These are phyloP conservation scores for Paralagenidium karlingii DNA, from an alignment of 352 stramenopile species.

Conservation along the genomic window DNA sequence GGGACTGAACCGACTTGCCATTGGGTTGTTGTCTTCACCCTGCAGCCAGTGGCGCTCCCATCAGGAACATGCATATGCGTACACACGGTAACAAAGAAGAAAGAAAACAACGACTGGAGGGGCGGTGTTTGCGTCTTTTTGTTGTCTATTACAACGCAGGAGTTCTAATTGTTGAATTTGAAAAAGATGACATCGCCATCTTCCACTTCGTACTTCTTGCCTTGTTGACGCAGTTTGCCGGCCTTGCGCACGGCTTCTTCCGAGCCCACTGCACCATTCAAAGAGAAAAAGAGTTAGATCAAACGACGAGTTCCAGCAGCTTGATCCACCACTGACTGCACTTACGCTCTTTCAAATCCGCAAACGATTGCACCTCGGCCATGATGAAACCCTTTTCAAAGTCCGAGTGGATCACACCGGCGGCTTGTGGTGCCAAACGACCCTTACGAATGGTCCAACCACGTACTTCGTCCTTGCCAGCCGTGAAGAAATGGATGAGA, in stretches of 20 bases:
- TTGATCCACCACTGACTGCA: constrained; percentile 5
- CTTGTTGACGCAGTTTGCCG: constrained; percentile 81
- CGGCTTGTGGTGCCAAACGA: constrained; percentile 92
- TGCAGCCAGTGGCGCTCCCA: no score
- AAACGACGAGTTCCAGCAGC: background rate
- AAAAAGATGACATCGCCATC: constrained; percentile 87
- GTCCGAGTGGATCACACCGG: constrained; percentile 98
- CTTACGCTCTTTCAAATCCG: constrained; percentile 83
- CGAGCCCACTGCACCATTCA: constrained; percentile 33
- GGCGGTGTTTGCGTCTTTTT: no score
- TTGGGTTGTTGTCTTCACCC: no score
- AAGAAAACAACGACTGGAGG: no score
- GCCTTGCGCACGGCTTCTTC: constrained; percentile 85
- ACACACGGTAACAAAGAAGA: no score
- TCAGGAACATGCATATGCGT: no score
- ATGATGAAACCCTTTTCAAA: constrained; percentile 99
- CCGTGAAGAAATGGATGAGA: constrained; percentile 99
- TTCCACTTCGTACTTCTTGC: constrained; percentile 85
- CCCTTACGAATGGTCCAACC: constrained; percentile 99
- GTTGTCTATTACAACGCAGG: no score
- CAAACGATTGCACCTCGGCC: constrained; percentile 82
- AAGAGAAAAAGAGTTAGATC: constrained; percentile 1
- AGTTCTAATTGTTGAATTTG: constrained; percentile 92
- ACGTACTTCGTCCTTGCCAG: constrained; percentile 96
- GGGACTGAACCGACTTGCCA: no score